These are phyloP conservation scores for Diplodia scrobiculata DNA, from an alignment of 2,329 filamentous ascomycete species.

Conservation along the genomic window DNA sequence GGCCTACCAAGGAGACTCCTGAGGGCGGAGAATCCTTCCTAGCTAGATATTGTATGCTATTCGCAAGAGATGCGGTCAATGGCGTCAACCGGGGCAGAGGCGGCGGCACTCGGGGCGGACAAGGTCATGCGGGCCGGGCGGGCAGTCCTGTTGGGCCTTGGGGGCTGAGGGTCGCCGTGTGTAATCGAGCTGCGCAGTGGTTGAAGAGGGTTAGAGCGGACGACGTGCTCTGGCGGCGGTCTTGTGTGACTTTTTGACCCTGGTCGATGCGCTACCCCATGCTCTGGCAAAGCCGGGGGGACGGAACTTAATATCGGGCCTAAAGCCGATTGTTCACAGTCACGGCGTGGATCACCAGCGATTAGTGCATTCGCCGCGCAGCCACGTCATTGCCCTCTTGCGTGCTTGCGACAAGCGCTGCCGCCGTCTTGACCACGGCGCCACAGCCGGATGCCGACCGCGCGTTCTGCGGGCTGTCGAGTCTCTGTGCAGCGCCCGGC, in stretches of 20 bases:
- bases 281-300: conserved; percentile 8
- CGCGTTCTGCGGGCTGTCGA: conserved; percentile 3
- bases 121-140: conserved; percentile 20
- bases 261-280: conserved; percentile 10
- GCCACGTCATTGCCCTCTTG: conserved; percentile 19
- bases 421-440: not conserved
- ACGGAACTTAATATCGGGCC: conserved; percentile 15
- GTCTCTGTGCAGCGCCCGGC: not conserved
- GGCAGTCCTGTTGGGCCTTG: not conserved
- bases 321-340: conserved; percentile 17
- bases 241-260: conserved; percentile 19
- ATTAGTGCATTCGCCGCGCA: conserved; percentile 17
- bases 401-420: conserved; percentile 7
- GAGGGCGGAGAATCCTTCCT: conserved; percentile 3
- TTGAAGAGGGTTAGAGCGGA: conserved; percentile 17
- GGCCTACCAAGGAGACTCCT: conserved; percentile 8
- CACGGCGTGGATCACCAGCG: conserved; percentile 8
- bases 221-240: conserved; percentile 25
- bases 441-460: conserved; percentile 15
- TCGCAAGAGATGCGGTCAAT: conserved; percentile 24
- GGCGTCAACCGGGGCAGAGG: conserved; percentile 20
- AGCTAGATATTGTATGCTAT: conserved; percentile 17
- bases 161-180: not conserved
- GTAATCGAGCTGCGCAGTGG: conserved; percentile 10
- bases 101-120: not conserved